A percentile compares a stretch with the other conserved stretches of the same genome.
phyloP scores from a whole-genome alignment of 2,329 filamentous ascomycete species.

The Didymella pinodella region DNA sequence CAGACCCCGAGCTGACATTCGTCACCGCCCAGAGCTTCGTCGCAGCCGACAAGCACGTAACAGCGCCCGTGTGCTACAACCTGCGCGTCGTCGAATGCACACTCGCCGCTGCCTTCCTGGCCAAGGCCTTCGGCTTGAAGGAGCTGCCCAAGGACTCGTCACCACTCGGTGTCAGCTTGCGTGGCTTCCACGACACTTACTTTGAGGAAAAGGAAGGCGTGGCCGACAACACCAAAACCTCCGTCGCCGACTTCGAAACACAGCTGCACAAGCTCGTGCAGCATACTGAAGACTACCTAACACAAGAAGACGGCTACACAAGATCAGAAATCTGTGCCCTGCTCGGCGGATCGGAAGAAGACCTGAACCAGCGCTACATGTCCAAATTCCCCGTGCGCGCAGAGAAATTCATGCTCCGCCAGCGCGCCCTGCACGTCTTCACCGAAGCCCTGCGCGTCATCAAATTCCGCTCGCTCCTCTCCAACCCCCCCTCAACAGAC shows the following conservation, averaged over 20 bases:
- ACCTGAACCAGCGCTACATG: slow-evolving; percentile 80
- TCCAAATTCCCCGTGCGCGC: slow-evolving; percentile 89
- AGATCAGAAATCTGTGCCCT: slow-evolving; percentile 80
- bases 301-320: slow-evolving; percentile 84
- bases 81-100: slow-evolving; percentile 95
- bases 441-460: slow-evolving; percentile 86
- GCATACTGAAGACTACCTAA: slow-evolving; percentile 74
- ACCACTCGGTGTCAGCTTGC: slow-evolving; percentile 82
- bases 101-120: slow-evolving; percentile 76
- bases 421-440: slow-evolving; percentile 91
- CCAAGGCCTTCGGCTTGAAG: slow-evolving; percentile 65
- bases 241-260: slow-evolving; percentile 55
- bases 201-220: slow-evolving; percentile 65
- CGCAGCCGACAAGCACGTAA: slow-evolving; percentile 91
- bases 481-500: slow-evolving; percentile 53
- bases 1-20: slow-evolving; percentile 84
- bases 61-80: slow-evolving; percentile 94
- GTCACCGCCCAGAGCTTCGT: slow-evolving; percentile 95
- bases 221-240: slow-evolving; percentile 58
- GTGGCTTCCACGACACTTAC: slow-evolving; percentile 85
- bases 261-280: slow-evolving; percentile 78
- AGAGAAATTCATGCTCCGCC: slow-evolving; percentile 84
- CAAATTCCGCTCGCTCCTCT: slow-evolving; percentile 80
- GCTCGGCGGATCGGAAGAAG: slow-evolving; percentile 72
- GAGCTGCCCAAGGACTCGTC: slow-evolving; percentile 78